Percentiles rank a stretch among this genome's conserved stretches.
Conservation (phyloP, 345 rosid genomes). For the Eucalyptus grandis region DNA sequence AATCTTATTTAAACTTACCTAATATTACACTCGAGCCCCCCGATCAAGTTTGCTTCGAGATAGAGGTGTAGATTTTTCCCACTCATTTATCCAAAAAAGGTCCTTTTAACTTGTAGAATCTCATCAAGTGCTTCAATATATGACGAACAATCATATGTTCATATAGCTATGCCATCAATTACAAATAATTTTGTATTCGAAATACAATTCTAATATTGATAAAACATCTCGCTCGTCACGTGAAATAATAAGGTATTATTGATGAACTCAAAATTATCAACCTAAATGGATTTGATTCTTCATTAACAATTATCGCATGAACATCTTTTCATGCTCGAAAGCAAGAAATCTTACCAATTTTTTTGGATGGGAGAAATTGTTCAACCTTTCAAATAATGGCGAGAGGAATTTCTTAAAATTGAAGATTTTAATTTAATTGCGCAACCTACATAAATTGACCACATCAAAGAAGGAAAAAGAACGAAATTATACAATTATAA, state of each 20-base stretch:
- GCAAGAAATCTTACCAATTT: background rate
- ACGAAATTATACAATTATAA: background rate
- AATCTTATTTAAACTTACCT: background rate
- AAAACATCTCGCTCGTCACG: background rate
- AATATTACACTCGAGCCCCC: background rate
- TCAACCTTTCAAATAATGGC: background rate
- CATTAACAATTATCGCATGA: accelerated
- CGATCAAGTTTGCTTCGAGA: background rate
- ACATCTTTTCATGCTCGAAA: background rate
- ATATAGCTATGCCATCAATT: background rate
- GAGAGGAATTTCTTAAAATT: background rate
- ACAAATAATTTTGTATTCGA: background rate
- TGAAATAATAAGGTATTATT: background rate
- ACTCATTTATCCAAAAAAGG: background rate
- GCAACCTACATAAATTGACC: background rate
- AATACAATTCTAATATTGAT: background rate
- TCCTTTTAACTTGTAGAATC: background rate
- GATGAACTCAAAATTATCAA: background rate
- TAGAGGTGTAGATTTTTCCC: background rate
- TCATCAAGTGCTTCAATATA: background rate
- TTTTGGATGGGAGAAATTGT: background rate
- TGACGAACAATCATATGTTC: background rate
- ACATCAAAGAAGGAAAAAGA: background rate
- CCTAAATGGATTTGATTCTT: background rate
- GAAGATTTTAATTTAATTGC: background rate